Base-by-base conservation (phyloP, 2,329 filamentous ascomycete genomes). In the Tothia fuscella region DNA sequence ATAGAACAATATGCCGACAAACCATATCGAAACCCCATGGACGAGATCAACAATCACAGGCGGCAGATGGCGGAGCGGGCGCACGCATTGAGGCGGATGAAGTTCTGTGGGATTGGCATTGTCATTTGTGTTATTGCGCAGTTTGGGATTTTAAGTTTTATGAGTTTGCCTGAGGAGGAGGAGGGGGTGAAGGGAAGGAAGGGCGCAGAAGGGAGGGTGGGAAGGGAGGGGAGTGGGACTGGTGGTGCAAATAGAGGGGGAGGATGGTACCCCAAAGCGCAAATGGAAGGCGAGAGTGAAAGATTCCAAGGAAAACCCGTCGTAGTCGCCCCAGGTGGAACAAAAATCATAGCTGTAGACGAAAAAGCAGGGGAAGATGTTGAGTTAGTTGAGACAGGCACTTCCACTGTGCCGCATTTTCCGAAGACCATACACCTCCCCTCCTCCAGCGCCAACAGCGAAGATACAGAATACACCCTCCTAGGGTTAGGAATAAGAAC, bases 401-500 rank as follows among this genome's bases (percentile, higher is more conserved):
- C 88, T 50, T 78, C 70, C 49, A 80, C 78, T n/a, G 75, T 94
- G 3, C 80, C 84, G 1, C 70, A 74, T 41, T 93, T 94, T 56
- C 88, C 88, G 2, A 74, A 79, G 43, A 78, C 72, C 3, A 73
- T 93, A 42, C 66, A 71, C 13, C 62, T 93, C 2, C 74, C 78
- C 7, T 58, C 67, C 5, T 57, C 61, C 22, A 48, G 54, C 5
- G 30, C 49, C 25, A 53, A 41, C 4, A 55, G 58, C 29, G 49
- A 52, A 42, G 56, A 59, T 12, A 61, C 62, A n/a, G 71, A 94
- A 53, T 96, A 95, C 59, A 88, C 86, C 17, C 71, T 96, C 0
- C 73, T 96, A 5, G 91, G 91, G 0, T 65, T 95, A 4, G 91
- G 91, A 14, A 80, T 93, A 48, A 76, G 91, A 42, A 87, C 82